Evolutionary conservation across 768 basidiomycete species (phyloP), one percentile per base, ranked within the genome.

Genomic region (Termitomyces sp.): DNA sequence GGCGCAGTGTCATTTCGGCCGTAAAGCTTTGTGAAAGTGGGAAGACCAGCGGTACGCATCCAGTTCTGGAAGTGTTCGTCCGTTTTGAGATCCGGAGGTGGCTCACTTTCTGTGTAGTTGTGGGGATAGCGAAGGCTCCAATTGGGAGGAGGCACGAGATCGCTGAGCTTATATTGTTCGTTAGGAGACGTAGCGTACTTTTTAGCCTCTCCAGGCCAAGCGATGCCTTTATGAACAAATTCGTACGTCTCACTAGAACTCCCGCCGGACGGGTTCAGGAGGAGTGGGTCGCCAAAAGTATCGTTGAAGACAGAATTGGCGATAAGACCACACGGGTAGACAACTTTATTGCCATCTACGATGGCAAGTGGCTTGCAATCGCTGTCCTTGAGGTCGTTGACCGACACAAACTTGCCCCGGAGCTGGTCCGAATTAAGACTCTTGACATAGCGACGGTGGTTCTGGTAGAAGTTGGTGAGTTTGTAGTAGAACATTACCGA

Each of bases 41-140:
- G 97, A 45, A 98, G 71, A 12, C 96, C 97, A 0, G 97, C 93
- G 2, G 95, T 97, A 56, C 96, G 83, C 97, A 99, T 99, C 97
- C 97, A 99, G 67, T 96, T 95, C 71, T 98, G 96, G 77, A 99
- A 98, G 64, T 90, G 94, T 70, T 98, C 90, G 65, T 98, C 87
- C 2, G 62, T 60, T 51, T 76, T 73, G 35, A 98, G 74, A 65
- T 97, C 74, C 1, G 93, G 95, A 19, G 87, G 84, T 15, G 80
- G 81, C 58, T 77, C 82, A 5, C 70, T 70, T 1, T 71, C 66
- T 3, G 83, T 84, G 64, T 97, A 98, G 54, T 80, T 80, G 58
- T 88, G 68, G 1, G 93, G 92, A 73, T 77, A 98, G 53, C 78
- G 79, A 32, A 68, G 65, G 1, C 62, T 68, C 97, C 97, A 99